phyloP scores from a whole-genome alignment of 2,329 filamentous ascomycete species.

The Tolypocladium paradoxum region DNA sequence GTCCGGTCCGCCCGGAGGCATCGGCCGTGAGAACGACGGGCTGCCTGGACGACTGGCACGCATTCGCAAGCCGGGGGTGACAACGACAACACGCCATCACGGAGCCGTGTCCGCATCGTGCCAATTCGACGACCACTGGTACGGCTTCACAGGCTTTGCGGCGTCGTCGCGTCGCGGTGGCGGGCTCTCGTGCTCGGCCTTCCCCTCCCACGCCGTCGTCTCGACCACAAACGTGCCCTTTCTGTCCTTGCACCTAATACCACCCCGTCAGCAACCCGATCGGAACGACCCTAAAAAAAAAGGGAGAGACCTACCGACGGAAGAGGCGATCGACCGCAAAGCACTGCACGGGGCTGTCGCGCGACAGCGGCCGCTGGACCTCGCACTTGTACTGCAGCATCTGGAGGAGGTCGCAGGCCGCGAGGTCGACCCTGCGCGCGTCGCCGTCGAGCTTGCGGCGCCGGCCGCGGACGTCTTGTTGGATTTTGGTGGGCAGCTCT shows the following conservation, averaged over 20 bases:
- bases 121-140: conserved; percentile 24
- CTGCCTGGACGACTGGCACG: neutral
- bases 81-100: conserved; percentile 2
- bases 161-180: conserved; percentile 7
- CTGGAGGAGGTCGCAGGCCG: conserved; percentile 43
- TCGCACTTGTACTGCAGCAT: conserved; percentile 52
- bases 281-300: neutral
- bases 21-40: neutral
- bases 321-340: conserved; percentile 49
- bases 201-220: conserved; percentile 52
- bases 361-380: conserved; percentile 35
- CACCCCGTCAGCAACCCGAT: conserved; percentile 1
- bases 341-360: conserved; percentile 40
- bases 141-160: conserved; percentile 11
- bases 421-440: conserved; percentile 34
- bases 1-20: neutral
- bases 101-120: conserved; percentile 19
- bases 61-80: neutral
- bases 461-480: conserved; percentile 35
- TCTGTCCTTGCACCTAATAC: conserved; percentile 46
- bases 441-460: conserved; percentile 38
- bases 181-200: conserved; percentile 7
- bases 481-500: conserved; percentile 38
- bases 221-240: conserved; percentile 49
- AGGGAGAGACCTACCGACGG: conserved; percentile 42